Evolutionary conservation across 2,329 filamentous ascomycete species (phyloP).

Genomic region (Penicillium sumatraense): DNA sequence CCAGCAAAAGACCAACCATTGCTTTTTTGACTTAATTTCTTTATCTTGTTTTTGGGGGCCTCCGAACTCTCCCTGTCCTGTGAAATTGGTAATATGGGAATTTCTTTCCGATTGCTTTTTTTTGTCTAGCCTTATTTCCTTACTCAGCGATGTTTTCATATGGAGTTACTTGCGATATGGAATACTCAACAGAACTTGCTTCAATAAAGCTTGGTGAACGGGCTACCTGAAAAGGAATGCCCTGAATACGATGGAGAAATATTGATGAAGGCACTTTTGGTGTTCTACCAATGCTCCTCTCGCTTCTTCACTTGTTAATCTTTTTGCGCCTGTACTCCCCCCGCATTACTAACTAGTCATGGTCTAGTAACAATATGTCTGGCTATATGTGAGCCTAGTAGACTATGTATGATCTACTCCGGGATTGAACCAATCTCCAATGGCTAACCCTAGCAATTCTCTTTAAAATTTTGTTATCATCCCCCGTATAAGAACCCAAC

Average conservation of each 20-base stretch:
- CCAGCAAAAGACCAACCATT: neutral
- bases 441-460: too few relatives aligned
- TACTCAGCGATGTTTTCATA: constrained; percentile 22
- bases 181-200: neutral
- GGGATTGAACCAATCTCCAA: too few relatives aligned
- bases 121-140: constrained; percentile 1
- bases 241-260: neutral
- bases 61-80: too few relatives aligned
- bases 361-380: too few relatives aligned
- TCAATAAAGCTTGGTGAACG: neutral
- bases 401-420: too few relatives aligned
- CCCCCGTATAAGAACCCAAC: neutral
- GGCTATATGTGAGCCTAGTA: too few relatives aligned
- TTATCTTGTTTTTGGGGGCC: constrained; percentile 2
- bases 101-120: neutral
- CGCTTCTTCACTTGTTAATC: neutral
- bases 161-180: constrained; percentile 20
- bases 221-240: constrained; percentile 4
- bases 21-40: neutral
- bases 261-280: neutral
- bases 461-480: too few relatives aligned
- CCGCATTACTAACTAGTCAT: too few relatives aligned
- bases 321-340: neutral
- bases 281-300: neutral
- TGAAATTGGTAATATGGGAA: constrained; percentile 14